Percentiles rank a stretch among this genome's conserved stretches.
Conservation (phyloP, 2,329 filamentous ascomycete species). For the Aureobasidium sp. region DNA sequence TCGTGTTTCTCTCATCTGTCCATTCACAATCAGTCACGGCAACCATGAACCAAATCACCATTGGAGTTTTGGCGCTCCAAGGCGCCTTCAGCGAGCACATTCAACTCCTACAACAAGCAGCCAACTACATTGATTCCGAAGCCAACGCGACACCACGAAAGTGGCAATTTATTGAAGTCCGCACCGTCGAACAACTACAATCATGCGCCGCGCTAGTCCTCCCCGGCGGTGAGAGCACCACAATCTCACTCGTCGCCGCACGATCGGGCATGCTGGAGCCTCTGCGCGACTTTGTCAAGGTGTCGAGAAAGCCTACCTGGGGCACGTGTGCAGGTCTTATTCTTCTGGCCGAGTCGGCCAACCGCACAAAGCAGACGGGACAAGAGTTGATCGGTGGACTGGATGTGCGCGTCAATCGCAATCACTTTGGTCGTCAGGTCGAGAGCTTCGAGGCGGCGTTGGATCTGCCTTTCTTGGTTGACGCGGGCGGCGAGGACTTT, state of each 20-base stretch:
- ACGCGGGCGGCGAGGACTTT: conserved; percentile 24
- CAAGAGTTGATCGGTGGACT: conserved; percentile 91
- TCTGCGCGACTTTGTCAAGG: conserved; percentile 82
- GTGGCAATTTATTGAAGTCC: conserved; percentile 70
- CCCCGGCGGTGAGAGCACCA: conserved; percentile 90
- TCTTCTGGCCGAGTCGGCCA: conserved; percentile 78
- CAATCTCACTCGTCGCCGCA: conserved; percentile 80
- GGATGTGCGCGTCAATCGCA: conserved; percentile 82
- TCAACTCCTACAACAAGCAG: conserved; percentile 63
- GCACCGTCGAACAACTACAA: conserved; percentile 63
- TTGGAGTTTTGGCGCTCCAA: conserved; percentile 70
- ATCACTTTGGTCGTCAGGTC: conserved; percentile 89
- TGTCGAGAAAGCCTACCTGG: conserved; percentile 77
- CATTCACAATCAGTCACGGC: not conserved
- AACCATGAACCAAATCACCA: conserved; percentile 35
- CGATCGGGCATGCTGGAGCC: conserved; percentile 77
- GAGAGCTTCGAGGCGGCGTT: conserved; percentile 81
- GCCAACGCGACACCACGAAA: conserved; percentile 18
- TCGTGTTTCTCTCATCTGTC: not conserved
- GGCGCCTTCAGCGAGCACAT: conserved; percentile 90
- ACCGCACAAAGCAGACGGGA: conserved; percentile 80
- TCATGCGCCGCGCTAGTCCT: conserved; percentile 78
- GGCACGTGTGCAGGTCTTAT: conserved; percentile 95
- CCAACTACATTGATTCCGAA: conserved; percentile 39
- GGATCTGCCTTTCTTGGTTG: conserved; percentile 61